Conservation (phyloP, 2,329 filamentous ascomycete species). For the Xylariomycetidae sp. region DNA sequence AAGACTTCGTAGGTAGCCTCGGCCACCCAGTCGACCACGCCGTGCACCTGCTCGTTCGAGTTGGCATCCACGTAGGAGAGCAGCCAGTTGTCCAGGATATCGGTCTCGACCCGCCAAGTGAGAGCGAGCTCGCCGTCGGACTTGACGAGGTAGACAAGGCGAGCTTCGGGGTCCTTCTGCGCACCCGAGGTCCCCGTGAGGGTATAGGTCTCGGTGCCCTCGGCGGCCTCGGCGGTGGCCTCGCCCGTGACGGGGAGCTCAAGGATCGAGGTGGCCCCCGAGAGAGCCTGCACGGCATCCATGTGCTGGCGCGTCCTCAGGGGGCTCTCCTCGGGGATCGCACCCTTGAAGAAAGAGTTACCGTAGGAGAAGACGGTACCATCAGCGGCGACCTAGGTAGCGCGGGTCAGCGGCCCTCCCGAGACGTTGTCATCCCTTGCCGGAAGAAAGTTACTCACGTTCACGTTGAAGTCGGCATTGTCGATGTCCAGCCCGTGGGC, state of each 20-base stretch:
- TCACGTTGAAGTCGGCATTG: slow-evolving; percentile 58
- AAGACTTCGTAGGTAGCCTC: slow-evolving; percentile 54
- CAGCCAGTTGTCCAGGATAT: slow-evolving; percentile 54
- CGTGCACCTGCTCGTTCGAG: slow-evolving; percentile 41
- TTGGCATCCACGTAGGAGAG: slow-evolving; percentile 52
- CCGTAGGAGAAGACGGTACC: slow-evolving; percentile 55
- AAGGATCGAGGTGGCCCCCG: slow-evolving; percentile 33
- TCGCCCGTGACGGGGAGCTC: slow-evolving; percentile 36
- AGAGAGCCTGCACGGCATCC: slow-evolving; percentile 39
- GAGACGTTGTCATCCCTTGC: too few species aligned
- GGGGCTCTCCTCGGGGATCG: slow-evolving; percentile 34
- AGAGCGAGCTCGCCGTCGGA: slow-evolving; percentile 42
- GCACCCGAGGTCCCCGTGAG: slow-evolving; percentile 46
- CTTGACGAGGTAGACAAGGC: slow-evolving; percentile 50
- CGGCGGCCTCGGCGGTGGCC: slow-evolving; percentile 33
- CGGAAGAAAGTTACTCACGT: slow-evolving; percentile 36
- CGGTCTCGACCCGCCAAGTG: slow-evolving; percentile 56
- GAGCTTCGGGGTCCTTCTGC: slow-evolving; percentile 47
- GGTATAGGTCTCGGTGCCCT: slow-evolving; percentile 33
- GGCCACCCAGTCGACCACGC: slow-evolving; percentile 53
- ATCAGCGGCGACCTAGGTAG: slow-evolving; percentile 44
- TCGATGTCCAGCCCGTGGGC: slow-evolving; percentile 54
- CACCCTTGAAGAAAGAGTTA: slow-evolving; percentile 41
- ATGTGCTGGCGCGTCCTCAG: slow-evolving; percentile 36
- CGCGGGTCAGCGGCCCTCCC: too few species aligned